These are phyloP conservation scores for Meripilus lineatus DNA, from an alignment of 1,284 basidiomycete species.

Conservation along the genomic window DNA sequence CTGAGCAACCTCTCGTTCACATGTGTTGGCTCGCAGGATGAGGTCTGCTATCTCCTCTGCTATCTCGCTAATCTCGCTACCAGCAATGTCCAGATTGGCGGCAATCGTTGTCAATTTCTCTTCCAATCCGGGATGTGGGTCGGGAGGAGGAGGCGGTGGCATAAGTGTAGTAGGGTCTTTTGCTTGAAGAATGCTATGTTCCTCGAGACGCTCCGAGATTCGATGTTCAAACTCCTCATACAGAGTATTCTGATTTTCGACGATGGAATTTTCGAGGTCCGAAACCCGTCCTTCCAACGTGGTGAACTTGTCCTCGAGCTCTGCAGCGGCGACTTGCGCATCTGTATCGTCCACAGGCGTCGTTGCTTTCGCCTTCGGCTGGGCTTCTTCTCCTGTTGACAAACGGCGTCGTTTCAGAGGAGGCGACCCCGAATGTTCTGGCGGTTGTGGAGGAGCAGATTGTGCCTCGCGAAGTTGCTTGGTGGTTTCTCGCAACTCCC, in stretches of 20 bases:
- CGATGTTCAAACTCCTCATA: too few species aligned
- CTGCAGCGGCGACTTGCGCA: conserved; percentile 16
- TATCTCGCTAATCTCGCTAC: conserved; percentile 33
- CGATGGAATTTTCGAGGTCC: conserved; percentile 33
- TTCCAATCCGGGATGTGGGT: background rate
- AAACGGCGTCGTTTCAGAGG: conserved; percentile 22
- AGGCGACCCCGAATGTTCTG: conserved; percentile 25
- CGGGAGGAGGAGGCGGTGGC: background rate
- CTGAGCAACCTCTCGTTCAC: background rate
- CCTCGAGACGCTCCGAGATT: background rate
- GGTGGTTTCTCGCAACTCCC: background rate
- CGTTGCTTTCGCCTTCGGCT: too few species aligned
- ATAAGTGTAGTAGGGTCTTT: background rate
- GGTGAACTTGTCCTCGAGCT: too few species aligned
- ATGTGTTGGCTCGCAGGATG: conserved; percentile 23
- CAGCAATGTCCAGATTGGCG: conserved; percentile 22
- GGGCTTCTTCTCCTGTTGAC: background rate
- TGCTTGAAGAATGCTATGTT: background rate
- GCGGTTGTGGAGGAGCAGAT: conserved; percentile 9
- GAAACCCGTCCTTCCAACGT: conserved; percentile 35
- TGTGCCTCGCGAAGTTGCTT: background rate
- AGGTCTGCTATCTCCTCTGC: conserved; percentile 34
- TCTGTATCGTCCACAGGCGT: conserved; percentile 8
- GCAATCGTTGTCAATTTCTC: conserved; percentile 18
- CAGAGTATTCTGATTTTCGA: conserved; percentile 41